phyloP scores from a whole-genome alignment of 139 green algal species.

The Haematococcus sp. region DNA sequence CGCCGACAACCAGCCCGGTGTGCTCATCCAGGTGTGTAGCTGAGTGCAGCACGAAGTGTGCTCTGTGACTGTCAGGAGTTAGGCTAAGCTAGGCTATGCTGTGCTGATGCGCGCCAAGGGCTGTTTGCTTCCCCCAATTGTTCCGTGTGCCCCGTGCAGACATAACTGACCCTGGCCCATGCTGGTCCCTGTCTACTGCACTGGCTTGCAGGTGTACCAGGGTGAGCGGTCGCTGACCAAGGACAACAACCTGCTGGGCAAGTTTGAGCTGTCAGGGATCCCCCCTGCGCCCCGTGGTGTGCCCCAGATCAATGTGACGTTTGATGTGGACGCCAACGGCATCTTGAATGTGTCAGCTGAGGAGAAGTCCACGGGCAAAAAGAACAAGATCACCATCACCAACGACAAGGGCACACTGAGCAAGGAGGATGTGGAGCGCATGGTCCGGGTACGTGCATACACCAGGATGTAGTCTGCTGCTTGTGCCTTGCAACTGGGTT shows the following conservation, averaged over 20 bases:
- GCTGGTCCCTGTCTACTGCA: background rate
- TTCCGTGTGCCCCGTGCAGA: too few relatives aligned
- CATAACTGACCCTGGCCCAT: too few relatives aligned
- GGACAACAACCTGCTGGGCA: slow-evolving; percentile 98
- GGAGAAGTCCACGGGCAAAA: slow-evolving; percentile 94
- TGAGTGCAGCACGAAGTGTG: background rate
- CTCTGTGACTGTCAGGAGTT: too few relatives aligned
- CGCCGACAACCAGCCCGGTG: slow-evolving; percentile 97
- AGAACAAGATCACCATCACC: slow-evolving; percentile 99
- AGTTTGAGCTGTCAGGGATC: slow-evolving; percentile 98
- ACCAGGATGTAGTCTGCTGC: background rate
- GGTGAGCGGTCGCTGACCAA: slow-evolving; percentile 85
- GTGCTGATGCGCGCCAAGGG: too few relatives aligned
- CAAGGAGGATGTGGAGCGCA: slow-evolving; percentile 99
- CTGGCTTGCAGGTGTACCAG: slow-evolving; percentile 13
- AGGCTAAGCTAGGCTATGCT: too few relatives aligned
- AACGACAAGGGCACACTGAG: slow-evolving; percentile 98
- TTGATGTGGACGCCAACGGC: slow-evolving; percentile 99
- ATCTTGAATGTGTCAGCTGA: slow-evolving; percentile 98
- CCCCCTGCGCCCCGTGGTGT: slow-evolving; percentile 94
- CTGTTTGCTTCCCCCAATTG: too few relatives aligned
- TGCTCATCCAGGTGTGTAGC: slow-evolving; percentile 86
- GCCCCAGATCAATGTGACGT: slow-evolving; percentile 95
- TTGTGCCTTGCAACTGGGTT: background rate
- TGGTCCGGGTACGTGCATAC: slow-evolving; percentile 86